Conservation (phyloP, 139 green algal genomes). For the Picochlorum sp. region DNA sequence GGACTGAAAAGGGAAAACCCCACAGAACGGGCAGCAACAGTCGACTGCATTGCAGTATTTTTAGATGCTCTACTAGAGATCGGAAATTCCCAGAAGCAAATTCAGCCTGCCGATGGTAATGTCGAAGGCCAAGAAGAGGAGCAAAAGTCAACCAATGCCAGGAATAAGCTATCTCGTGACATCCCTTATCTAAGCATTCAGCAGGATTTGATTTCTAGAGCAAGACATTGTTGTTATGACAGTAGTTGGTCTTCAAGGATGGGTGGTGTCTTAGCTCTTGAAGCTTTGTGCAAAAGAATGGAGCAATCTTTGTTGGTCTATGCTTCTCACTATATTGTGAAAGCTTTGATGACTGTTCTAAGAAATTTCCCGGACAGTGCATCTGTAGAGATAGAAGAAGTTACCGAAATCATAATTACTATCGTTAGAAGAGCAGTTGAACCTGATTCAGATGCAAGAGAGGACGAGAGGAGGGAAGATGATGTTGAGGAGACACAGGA, state of each 20-base stretch:
- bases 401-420: conserved; percentile 27
- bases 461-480: conserved; percentile 4
- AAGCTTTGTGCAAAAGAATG: conserved; percentile 21
- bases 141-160: background rate
- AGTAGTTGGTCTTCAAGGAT: conserved; percentile 69
- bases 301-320: conserved; percentile 35
- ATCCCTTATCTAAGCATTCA: conserved; percentile 38
- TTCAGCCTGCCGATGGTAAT: background rate
- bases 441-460: background rate
- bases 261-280: conserved; percentile 65
- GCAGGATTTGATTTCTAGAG: conserved; percentile 62
- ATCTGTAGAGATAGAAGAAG: conserved; percentile 38
- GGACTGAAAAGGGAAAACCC: conserved; percentile 27
- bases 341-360: conserved; percentile 65
- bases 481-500: conserved; percentile 4
- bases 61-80: conserved; percentile 63
- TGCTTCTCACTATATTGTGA: conserved; percentile 35
- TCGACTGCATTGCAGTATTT: conserved; percentile 65
- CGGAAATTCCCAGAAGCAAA: background rate
- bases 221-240: conserved; percentile 84
- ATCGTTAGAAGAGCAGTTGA: conserved; percentile 24
- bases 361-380: conserved; percentile 59
- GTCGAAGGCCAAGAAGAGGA: conserved; percentile 1
- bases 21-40: conserved; percentile 28
- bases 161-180: background rate